Base-by-base conservation (phyloP, 192 early-diverging fungal genomes). In the Powellomyces hirtus region DNA sequence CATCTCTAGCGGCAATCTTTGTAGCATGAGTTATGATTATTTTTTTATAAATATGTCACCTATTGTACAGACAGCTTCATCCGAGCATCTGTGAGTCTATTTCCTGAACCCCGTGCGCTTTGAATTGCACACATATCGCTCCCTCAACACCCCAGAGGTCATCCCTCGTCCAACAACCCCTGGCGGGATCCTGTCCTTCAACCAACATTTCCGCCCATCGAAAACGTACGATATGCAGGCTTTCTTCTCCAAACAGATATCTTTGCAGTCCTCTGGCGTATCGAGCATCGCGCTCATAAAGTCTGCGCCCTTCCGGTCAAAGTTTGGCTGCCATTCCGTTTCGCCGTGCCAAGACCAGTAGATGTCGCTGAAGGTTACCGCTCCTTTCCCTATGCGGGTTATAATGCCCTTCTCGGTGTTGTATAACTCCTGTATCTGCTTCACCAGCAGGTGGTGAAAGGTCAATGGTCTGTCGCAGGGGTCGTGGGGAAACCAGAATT, bases 371-470 rank as follows among this genome's bases (percentile, higher is more conserved):
- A 64, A 64, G 13, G 60, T 65, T 16, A 64, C 62, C 11, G 24
- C 13, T 13, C 53, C 61, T 27, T 40, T 58, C 7, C 70, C 62
- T 13, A n/a, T 13, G 26, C 38, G 26, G n/a, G 20, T 1, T 4
- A 18, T 16, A 14, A 50, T 62, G 30, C 36, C 18, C 56, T 44
- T 20, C 56, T 73, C 70, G 3, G 64, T 29, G 18, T 65, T 46
- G 50, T 75, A 73, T 29, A 82, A 62, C 35, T 67, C 50, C 53
- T 82, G 80, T n/a, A 84, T 77, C 44, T 74, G 72, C 38, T 56
- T 50, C 2, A 69, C 53, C 36, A 71, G 68, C 36, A 86, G 73
- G 62, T 82, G 82, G 61, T 86, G 85, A 68, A 83, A 86, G 14
- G 81, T 81, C 34, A 59, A 33, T 16, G 84, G 84, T 14, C 52